Conservation (phyloP, 768 basidiomycete genomes). For the Lactifluus pinguis region DNA sequence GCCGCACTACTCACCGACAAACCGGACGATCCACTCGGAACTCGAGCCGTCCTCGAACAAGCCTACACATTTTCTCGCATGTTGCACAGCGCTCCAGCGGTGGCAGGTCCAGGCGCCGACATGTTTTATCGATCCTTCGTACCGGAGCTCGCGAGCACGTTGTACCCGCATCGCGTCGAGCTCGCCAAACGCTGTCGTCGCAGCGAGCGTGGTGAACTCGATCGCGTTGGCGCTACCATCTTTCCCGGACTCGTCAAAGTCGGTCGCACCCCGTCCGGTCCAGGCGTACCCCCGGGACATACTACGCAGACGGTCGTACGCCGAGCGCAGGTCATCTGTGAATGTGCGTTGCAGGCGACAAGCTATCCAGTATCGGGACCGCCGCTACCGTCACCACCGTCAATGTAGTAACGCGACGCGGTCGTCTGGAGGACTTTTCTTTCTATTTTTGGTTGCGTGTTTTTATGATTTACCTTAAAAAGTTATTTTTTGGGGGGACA, state of each 20-base stretch:
- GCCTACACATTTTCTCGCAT: conserved; percentile 79
- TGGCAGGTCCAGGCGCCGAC: conserved; percentile 42
- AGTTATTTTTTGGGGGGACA: background rate
- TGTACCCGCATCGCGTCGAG: conserved; percentile 76
- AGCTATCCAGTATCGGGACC: conserved; percentile 1
- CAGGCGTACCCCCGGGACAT: conserved; percentile 34
- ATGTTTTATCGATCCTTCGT: conserved; percentile 84
- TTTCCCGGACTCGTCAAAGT: conserved; percentile 88
- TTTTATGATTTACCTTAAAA: no score
- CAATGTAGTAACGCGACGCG: background rate
- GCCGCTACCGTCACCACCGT: background rate
- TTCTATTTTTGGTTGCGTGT: no score
- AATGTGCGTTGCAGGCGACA: conserved; percentile 52
- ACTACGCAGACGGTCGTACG: conserved; percentile 66
- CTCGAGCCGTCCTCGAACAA: conserved; percentile 54
- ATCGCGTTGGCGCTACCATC: conserved; percentile 74
- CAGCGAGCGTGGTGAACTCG: conserved; percentile 63
- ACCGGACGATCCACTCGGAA: conserved; percentile 28
- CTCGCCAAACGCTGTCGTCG: conserved; percentile 74
- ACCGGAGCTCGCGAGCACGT: conserved; percentile 65
- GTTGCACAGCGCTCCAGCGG: conserved; percentile 63
- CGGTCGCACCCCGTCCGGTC: conserved; percentile 32
- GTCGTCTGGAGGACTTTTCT: background rate
- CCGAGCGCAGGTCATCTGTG: conserved; percentile 80
- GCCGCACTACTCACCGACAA: conserved; percentile 36